Conservation (phyloP, 1,284 basidiomycete species). For the Sphagnurus paluster region DNA sequence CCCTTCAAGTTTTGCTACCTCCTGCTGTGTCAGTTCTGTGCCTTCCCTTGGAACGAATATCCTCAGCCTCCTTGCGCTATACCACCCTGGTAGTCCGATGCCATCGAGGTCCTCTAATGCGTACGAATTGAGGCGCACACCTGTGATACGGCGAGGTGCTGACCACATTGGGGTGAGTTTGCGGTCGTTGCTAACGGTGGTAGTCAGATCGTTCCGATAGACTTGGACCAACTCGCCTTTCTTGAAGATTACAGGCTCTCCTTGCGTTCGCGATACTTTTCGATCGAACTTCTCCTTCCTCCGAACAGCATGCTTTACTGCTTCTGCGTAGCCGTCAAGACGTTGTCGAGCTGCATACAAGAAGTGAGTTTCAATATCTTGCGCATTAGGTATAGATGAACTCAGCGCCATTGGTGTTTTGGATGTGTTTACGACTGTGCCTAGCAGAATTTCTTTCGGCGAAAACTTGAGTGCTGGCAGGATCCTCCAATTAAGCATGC, state of each 20-base stretch:
- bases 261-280: constrained; percentile 3
- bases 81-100: constrained; percentile 10
- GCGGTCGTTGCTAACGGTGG: constrained; percentile 19
- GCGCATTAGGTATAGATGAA: neutral
- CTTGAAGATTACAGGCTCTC: constrained; percentile 4
- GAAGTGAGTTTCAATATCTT: constrained; percentile 7
- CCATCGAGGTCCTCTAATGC: constrained; percentile 18
- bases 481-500: constrained; percentile 1
- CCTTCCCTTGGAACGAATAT: constrained; percentile 16
- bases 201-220: constrained; percentile 14
- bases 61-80: constrained; percentile 22
- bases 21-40: constrained; percentile 6
- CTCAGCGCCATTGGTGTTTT: neutral
- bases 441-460: constrained; percentile 3
- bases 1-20: neutral
- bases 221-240: constrained; percentile 13
- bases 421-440: constrained; percentile 1
- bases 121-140: constrained; percentile 24
- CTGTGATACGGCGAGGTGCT: constrained; percentile 12
- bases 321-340: constrained; percentile 23
- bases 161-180: constrained; percentile 29
- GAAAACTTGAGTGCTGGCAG: constrained; percentile 7
- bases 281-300: constrained; percentile 1
- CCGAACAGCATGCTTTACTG: constrained; percentile 12
- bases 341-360: constrained; percentile 26